These are phyloP conservation scores for Naganishia sp. DNA, from an alignment of 1,284 basidiomycete genomes.

Conservation along the genomic window DNA sequence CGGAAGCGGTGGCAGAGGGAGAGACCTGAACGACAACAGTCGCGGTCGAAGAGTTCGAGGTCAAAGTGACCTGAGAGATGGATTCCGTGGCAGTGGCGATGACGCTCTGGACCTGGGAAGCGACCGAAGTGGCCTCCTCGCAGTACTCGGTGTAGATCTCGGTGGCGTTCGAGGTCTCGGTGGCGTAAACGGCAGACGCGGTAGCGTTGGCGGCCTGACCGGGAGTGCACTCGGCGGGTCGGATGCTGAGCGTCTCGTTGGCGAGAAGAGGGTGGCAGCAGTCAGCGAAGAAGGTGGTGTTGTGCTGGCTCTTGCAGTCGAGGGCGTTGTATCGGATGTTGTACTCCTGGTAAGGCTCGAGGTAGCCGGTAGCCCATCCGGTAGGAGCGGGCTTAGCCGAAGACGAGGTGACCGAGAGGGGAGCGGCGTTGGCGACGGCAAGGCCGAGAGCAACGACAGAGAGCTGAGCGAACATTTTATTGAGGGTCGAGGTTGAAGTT, in stretches of 20 bases:
- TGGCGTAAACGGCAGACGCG: conserved; percentile 37
- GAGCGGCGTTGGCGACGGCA: conserved; percentile 58
- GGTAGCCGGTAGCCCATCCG: conserved; percentile 44
- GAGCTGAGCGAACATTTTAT: conserved; percentile 52
- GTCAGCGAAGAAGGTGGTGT: conserved; percentile 63
- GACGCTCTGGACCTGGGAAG: conserved; percentile 34
- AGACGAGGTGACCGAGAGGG: conserved; percentile 51
- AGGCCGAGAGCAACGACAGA: conserved; percentile 60
- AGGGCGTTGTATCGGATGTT: conserved; percentile 66
- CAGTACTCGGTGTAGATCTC: conserved; percentile 27
- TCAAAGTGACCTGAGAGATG: conserved; percentile 28
- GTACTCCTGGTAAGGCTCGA: conserved; percentile 62
- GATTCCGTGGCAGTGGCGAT: conserved; percentile 33
- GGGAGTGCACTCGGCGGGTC: conserved; percentile 61
- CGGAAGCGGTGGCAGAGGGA: conserved; percentile 39
- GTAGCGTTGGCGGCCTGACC: conserved; percentile 40
- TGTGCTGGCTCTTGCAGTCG: conserved; percentile 62
- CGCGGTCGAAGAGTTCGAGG: conserved; percentile 23
- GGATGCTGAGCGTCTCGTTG: conserved; percentile 58
- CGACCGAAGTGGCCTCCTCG: conserved; percentile 32
- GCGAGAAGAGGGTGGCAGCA: conserved; percentile 62
- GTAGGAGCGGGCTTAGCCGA: conserved; percentile 53
- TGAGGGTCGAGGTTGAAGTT: conserved; percentile 27
- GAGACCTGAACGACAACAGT: conserved; percentile 36
- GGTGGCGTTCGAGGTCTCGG: conserved; percentile 38